Evolutionary conservation across 2,329 filamentous ascomycete genomes (phyloP), one percentile per base, ranked within the genome.

Genomic region (Aotearoamyces nothofagi): DNA sequence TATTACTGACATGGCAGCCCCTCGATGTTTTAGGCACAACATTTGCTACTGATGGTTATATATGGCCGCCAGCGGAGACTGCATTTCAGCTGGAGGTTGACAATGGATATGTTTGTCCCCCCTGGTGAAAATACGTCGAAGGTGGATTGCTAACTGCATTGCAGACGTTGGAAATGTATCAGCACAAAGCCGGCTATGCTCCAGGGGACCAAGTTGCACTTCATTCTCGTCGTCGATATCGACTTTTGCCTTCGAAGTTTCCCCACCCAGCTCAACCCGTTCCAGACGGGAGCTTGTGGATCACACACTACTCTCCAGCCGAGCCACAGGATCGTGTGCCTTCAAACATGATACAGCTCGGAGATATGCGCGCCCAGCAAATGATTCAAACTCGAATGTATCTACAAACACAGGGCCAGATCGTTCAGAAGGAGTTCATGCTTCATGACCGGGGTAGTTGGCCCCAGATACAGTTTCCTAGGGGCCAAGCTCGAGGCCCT

Each of bases 401-500:
- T 51, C 80, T 61, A 55, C 74, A 78, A 54, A 66, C 63, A 31
- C 78, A 81, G 39, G 87, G 84, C 5, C 79, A 86, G 43, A 74
- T 93, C 24, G 69, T 77, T 33, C 77, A 83, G 42, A 92, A 93
- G 48, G 84, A 94, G 45, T 96, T 96, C 49, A 92, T 94, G 76
- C 65, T 96, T 12, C 74, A 80, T 27, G 90, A 96, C 53, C 73
- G 82, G 22, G 67, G 73, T 39, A 92, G 83, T 55, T 96, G 87
- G 86, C 87, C 90, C 3, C 74, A 75, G 14, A 78, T 96, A 34
- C 71, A 71, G 24, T 71, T 81, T 37, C 78, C 79, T 0, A 57
- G 60, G 54, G 17, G 56, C 52, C 40, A 54, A 41, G 53, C 32
- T 11, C 11, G 30, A 17, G 35, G 33, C 15, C 35, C 37, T 11